Base-by-base conservation (phyloP, 2,329 filamentous ascomycete genomes). In the Hypomyces perniciosus region DNA sequence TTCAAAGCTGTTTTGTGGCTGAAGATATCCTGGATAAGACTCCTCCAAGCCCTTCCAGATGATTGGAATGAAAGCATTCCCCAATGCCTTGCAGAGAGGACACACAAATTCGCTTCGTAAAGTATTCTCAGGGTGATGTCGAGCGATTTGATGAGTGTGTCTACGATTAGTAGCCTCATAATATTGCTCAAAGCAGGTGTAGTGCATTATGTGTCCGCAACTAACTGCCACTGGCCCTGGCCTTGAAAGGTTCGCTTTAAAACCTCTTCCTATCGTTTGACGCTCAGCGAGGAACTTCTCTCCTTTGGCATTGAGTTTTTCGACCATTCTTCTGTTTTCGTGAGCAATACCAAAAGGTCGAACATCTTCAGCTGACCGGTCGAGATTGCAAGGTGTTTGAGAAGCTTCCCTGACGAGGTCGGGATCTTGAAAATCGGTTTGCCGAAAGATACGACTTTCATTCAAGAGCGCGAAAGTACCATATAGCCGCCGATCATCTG, bases 151-250 rank as follows among this genome's bases (percentile, higher is more conserved):
- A 61, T 93, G 89, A 20, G 81, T 81, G 64, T 99, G 95, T 37
- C 93, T 82, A 54, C 91, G 80, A 48, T 85, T 78, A 0, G 90
- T 95, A 4, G 92, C 90, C 42, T 88, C 82, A 57, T 89, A 86
- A 63, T 97, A 99, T 38, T 87, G 81, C 62, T 96, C 90, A 64
- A 99, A 99, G 70, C 93, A 99, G 59, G 81, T 84, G 66, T 88
- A 97, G 67, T 99, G 93, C 93, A 99, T 99, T 62, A 99, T 95
- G 67, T 99, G 93, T 3, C 93, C 93, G 68, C 93, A 99, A 8
- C 92, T 90, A 34, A 88, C 88, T 8, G 91, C 88, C 2, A 97
- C 86, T 0, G 92, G 88, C 0, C 91, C 93, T 13, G 80, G 75
- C 29, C 79, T 76, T 33, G 83, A 83, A 38, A 83, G 76, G 8